Evolutionary conservation across 2,329 filamentous ascomycete genomes (phyloP).

Genomic region (Aureobasidium pullulans): DNA sequence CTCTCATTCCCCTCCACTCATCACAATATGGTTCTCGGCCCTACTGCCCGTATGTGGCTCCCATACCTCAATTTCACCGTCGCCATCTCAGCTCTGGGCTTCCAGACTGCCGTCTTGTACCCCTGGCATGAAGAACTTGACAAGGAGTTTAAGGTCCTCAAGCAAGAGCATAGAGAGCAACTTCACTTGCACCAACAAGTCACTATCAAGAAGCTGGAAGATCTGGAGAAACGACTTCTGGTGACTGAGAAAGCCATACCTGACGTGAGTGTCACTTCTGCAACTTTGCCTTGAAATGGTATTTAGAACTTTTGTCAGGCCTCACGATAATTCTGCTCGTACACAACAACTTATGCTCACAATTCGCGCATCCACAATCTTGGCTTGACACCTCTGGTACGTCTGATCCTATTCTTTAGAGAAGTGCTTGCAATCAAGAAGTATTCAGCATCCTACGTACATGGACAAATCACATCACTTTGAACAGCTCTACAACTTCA

Average conservation of each 20-base stretch:
- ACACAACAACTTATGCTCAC: too few relatives aligned
- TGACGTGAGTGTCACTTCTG: neutral
- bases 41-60: slow-evolving; percentile 17
- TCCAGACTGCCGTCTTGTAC: slow-evolving; percentile 22
- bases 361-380: too few relatives aligned
- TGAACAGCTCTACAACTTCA: neutral
- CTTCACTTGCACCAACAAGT: slow-evolving; percentile 13
- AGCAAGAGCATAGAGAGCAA: slow-evolving; percentile 17
- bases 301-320: neutral
- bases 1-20: neutral
- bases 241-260: slow-evolving; percentile 10
- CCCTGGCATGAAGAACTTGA: slow-evolving; percentile 23
- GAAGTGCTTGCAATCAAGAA: too few relatives aligned
- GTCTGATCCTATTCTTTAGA: too few relatives aligned
- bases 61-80: slow-evolving; percentile 21
- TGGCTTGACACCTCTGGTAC: too few relatives aligned
- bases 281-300: neutral
- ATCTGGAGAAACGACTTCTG: neutral
- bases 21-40: slow-evolving; percentile 18
- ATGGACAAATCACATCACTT: too few relatives aligned
- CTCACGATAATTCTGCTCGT: neutral
- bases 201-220: slow-evolving; percentile 5
- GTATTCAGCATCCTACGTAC: neutral
- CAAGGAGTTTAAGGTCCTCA: slow-evolving; percentile 20
- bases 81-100: slow-evolving; percentile 19